A percentile compares a stretch with the other conserved stretches of the same genome.
phyloP scores from a whole-genome alignment of 2,329 filamentous ascomycete species.

The Teratosphaeria viscida region DNA sequence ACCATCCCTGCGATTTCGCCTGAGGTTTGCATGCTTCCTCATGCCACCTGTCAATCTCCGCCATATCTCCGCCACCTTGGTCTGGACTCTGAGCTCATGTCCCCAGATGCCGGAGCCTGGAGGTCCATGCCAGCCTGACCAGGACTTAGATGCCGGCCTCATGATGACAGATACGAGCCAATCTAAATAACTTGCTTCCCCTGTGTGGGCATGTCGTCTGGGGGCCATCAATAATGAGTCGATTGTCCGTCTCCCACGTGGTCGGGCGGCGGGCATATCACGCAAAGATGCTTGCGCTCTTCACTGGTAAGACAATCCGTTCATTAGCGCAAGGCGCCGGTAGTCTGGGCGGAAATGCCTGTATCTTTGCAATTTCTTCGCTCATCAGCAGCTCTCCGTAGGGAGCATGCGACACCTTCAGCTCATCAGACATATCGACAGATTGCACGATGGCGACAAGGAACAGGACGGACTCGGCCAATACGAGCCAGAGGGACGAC shows the following conservation, averaged over 20 bases:
- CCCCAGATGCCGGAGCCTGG: no score
- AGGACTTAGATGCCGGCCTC: no score
- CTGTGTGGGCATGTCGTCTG: neutral
- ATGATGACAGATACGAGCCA: no score
- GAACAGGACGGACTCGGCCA: neutral
- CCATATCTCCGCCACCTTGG: no score
- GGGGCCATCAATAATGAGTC: neutral
- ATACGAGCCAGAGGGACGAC: neutral
- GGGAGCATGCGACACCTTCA: neutral
- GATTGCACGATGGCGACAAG: neutral
- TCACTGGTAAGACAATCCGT: neutral
- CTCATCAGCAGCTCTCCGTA: neutral
- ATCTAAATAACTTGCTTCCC: no score
- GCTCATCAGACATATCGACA: neutral
- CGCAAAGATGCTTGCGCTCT: neutral
- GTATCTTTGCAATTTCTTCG: neutral
- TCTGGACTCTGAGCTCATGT: no score
- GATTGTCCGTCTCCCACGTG: neutral
- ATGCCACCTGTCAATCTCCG: no score
- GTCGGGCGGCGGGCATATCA: neutral
- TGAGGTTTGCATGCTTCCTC: no score
- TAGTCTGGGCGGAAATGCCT: neutral
- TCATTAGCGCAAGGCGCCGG: neutral
- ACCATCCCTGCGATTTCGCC: no score
- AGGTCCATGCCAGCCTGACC: no score